phyloP scores from a whole-genome alignment of 345 rosid genomes.

The Xanthoceras sorbifolium region DNA sequence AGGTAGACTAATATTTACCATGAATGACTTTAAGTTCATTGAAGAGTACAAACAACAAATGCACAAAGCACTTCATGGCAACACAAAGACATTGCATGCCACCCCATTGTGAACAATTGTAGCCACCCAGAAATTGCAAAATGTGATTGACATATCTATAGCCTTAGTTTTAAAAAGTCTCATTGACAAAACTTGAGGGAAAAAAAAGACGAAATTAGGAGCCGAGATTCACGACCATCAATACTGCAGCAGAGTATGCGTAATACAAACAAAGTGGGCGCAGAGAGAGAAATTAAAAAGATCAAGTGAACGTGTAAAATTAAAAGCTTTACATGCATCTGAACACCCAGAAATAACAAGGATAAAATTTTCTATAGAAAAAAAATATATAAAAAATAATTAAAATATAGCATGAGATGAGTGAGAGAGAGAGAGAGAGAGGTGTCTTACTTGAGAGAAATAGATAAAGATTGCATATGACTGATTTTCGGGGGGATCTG shows the following conservation, averaged over 20 bases:
- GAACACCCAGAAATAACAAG: conserved; percentile 28
- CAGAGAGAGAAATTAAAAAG: background rate
- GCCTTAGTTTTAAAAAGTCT: background rate
- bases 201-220: too few species aligned
- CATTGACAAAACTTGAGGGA: background rate
- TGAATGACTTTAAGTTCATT: too few species aligned
- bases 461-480: conserved; percentile 45
- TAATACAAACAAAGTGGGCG: background rate
- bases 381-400: conserved; percentile 9
- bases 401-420: conserved; percentile 15
- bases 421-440: conserved; percentile 20
- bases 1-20: too few species aligned
- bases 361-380: conserved; percentile 22
- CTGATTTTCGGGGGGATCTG: conserved; percentile 21
- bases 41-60: too few species aligned
- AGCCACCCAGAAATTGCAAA: background rate
- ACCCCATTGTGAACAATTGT: background rate
- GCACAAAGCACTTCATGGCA: too few species aligned
- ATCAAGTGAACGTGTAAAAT: conserved; percentile 18
- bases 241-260: background rate
- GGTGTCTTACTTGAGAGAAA: conserved; percentile 23
- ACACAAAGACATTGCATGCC: background rate
- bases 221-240: background rate
- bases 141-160: background rate
- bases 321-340: conserved; percentile 21